Evolutionary conservation across 208 protist species (phyloP).

Genomic region (Trypanosomatidae sp.): DNA sequence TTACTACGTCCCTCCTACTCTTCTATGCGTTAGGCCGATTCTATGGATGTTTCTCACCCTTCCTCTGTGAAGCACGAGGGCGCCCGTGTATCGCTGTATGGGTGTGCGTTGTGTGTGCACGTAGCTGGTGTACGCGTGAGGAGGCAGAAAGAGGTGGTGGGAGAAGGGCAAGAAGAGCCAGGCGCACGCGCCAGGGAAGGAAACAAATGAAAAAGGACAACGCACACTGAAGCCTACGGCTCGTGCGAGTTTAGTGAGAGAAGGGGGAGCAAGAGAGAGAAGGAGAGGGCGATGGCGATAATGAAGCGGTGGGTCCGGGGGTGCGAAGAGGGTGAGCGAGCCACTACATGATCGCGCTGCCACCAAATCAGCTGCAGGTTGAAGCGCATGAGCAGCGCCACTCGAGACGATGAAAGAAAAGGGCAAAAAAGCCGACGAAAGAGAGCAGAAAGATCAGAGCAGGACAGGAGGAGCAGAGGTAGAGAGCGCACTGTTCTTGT

Average conservation of each 20-base stretch:
- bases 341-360: not conserved
- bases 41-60: not conserved
- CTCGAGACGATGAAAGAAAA: not conserved
- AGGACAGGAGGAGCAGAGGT: not conserved
- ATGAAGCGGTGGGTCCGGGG: not conserved
- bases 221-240: not conserved
- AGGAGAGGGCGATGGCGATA: not conserved
- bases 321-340: not conserved
- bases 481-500: not conserved
- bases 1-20: not conserved
- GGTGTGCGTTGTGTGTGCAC: slow-evolving; percentile 7
- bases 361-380: not conserved
- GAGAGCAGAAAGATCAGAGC: not conserved
- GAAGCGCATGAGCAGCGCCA: not conserved
- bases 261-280: not conserved
- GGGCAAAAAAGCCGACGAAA: not conserved
- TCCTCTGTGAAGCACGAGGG: not conserved
- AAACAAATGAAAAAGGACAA: not conserved
- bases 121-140: not conserved
- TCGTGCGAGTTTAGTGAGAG: not conserved
- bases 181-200: not conserved
- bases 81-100: not conserved
- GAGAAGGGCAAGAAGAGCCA: not conserved
- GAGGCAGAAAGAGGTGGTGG: not conserved
- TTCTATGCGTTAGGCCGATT: slow-evolving; percentile 1